Conservation (phyloP, 257 asterid genomes). For the Thymus quinquecostatus region DNA sequence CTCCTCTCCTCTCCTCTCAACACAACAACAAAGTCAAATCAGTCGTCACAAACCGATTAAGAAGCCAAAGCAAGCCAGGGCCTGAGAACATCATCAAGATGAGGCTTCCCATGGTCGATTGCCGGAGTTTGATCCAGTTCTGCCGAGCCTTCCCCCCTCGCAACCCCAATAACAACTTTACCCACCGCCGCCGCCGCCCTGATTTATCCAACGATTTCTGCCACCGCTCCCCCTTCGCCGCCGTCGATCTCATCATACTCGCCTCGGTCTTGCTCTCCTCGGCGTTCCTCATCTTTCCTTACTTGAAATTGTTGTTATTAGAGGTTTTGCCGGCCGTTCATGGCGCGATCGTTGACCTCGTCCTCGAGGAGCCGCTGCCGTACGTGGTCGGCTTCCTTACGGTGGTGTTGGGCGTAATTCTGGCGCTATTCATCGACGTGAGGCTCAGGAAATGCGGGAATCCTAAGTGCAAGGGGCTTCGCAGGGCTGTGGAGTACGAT, state of each 20-base stretch:
- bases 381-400: constrained; percentile 43
- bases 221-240: constrained; percentile 53
- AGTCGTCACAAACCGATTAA: too few species aligned
- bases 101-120: constrained; percentile 57
- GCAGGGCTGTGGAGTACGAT: constrained; percentile 63
- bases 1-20: background rate
- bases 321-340: constrained; percentile 33
- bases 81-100: constrained; percentile 14
- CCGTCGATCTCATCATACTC: constrained; percentile 51
- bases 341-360: constrained; percentile 38
- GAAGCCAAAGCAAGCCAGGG: background rate
- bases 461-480: constrained; percentile 50
- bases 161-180: constrained; percentile 33
- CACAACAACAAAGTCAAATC: too few species aligned
- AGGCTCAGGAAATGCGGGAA: constrained; percentile 58
- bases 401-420: constrained; percentile 39
- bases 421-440: constrained; percentile 37
- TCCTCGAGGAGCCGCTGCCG: constrained; percentile 50
- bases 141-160: constrained; percentile 54
- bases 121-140: constrained; percentile 64
- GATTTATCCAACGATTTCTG: constrained; percentile 41
- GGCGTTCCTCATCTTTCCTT: constrained; percentile 47
- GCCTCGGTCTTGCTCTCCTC: constrained; percentile 42
- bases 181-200: constrained; percentile 36
- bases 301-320: constrained; percentile 39